Conservation (phyloP, 345 rosid species). For the Balakata baccata region DNA sequence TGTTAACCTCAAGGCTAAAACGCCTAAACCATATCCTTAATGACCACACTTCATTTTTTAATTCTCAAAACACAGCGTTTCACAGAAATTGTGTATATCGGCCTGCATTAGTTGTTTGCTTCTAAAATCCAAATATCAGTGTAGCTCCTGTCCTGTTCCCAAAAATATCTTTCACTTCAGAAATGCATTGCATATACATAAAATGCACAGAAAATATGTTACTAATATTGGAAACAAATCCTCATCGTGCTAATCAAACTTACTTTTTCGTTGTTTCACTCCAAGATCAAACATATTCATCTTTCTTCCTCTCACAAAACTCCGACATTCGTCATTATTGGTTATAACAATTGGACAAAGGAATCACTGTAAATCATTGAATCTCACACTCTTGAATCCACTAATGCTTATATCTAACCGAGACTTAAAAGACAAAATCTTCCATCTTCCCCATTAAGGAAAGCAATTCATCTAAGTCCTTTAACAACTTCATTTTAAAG, state of each 20-base stretch:
- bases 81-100: too few relatives aligned
- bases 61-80: not conserved
- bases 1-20: not conserved
- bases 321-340: conserved; percentile 3
- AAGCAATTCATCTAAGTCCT: not conserved
- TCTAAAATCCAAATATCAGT: not conserved
- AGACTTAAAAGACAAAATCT: conserved; percentile 15
- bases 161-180: not conserved
- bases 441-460: conserved; percentile 6
- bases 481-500: not conserved
- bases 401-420: not conserved
- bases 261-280: not conserved
- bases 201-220: not conserved
- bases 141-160: too few relatives aligned
- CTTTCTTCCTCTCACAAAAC: not conserved
- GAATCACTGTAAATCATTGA: not conserved
- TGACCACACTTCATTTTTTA: not conserved
- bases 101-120: not conserved
- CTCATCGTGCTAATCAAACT: not conserved
- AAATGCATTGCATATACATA: not conserved
- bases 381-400: not conserved
- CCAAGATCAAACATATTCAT: not conserved
- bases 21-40: not conserved
- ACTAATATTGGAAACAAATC: not conserved
- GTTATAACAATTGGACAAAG: conserved; percentile 6